These are phyloP conservation scores for Lasiodiplodia citricola DNA, from an alignment of 2,329 filamentous ascomycete species.

Conservation along the genomic window DNA sequence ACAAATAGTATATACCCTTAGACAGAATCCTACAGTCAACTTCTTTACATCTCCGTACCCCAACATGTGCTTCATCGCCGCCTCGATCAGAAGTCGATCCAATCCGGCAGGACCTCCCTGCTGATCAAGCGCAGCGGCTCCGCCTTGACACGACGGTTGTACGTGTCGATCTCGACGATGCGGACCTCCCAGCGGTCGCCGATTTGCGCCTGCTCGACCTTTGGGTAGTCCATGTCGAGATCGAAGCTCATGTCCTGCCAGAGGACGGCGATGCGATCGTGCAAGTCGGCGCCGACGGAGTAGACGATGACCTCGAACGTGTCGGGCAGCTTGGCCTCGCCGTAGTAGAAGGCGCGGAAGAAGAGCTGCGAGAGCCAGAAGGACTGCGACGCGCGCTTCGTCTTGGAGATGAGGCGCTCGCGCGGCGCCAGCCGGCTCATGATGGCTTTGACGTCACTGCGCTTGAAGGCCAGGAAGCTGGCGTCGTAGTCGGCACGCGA, in stretches of 20 bases:
- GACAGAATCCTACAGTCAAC: no score
- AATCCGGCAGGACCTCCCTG: conserved; percentile 21
- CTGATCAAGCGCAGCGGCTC: conserved; percentile 46
- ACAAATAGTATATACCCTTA: no score
- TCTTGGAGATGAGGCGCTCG: conserved; percentile 50
- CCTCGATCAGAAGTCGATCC: neutral
- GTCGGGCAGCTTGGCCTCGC: conserved; percentile 57
- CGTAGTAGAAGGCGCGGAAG: conserved; percentile 63
- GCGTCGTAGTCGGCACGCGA: neutral
- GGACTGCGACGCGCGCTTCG: conserved; percentile 41
- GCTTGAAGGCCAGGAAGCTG: conserved; percentile 57
- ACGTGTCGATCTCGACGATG: conserved; percentile 46
- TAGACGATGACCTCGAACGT: conserved; percentile 47
- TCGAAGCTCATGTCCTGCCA: conserved; percentile 19
- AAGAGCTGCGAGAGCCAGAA: conserved; percentile 62
- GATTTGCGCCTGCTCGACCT: conserved; percentile 31
- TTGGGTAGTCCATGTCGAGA: conserved; percentile 32
- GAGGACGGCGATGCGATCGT: neutral
- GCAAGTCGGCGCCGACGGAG: neutral
- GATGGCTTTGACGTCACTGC: conserved; percentile 53
- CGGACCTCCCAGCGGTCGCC: conserved; percentile 56
- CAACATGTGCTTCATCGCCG: neutral
- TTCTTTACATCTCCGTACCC: neutral
- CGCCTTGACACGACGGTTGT: conserved; percentile 37
- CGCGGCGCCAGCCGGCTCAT: conserved; percentile 53